phyloP scores from a whole-genome alignment of 1,284 basidiomycete species.

The Irpex sp. region DNA sequence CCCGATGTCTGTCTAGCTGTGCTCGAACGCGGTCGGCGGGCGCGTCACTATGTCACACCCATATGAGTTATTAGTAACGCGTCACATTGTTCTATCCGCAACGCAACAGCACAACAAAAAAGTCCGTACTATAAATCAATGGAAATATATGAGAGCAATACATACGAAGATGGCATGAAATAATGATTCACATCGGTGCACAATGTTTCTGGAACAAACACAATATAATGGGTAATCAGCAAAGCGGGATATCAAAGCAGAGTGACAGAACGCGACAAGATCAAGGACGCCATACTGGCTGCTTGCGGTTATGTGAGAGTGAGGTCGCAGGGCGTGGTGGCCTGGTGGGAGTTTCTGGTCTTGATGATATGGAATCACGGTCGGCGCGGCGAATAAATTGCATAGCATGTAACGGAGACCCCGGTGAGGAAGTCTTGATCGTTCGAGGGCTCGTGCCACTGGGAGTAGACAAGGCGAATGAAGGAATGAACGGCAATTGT shows the following conservation, averaged over 20 bases:
- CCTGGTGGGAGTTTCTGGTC: slow-evolving; percentile 40
- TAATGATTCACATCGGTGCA: neutral
- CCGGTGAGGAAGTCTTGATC: slow-evolving; percentile 37
- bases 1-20: too few species aligned
- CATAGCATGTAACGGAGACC: slow-evolving; percentile 46
- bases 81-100: neutral
- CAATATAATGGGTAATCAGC: slow-evolving; percentile 9
- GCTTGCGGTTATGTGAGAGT: slow-evolving; percentile 19
- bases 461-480: slow-evolving; percentile 45
- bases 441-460: slow-evolving; percentile 40
- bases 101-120: neutral
- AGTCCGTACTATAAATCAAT: neutral
- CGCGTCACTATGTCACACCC: neutral
- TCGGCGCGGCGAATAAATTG: slow-evolving; percentile 55
- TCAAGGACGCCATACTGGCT: slow-evolving; percentile 27
- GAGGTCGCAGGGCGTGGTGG: slow-evolving; percentile 23
- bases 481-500: slow-evolving; percentile 35
- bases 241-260: slow-evolving; percentile 17
- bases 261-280: slow-evolving; percentile 6
- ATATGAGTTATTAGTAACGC: neutral
- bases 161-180: neutral
- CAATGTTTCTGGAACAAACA: neutral
- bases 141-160: neutral
- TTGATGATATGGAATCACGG: slow-evolving; percentile 29
- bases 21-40: too few species aligned